Conservation (phyloP, 345 rosid species). For the Balakata baccata region DNA sequence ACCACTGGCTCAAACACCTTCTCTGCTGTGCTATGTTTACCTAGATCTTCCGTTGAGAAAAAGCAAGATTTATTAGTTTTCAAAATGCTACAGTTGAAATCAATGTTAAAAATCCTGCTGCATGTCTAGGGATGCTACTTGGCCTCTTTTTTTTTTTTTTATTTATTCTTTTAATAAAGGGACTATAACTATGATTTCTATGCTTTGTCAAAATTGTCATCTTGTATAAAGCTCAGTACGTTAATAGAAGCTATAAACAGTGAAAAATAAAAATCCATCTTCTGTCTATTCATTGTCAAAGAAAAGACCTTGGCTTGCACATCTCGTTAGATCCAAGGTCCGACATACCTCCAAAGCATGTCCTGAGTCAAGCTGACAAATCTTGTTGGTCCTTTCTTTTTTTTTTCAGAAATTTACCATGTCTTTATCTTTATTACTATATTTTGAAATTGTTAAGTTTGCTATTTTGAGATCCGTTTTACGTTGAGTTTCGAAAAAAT, state of each 20-base stretch:
- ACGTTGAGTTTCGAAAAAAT: no score
- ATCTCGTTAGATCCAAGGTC: conserved; percentile 5
- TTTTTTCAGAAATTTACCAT: not conserved
- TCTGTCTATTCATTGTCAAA: not conserved
- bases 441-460: not conserved
- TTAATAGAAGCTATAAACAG: not conserved
- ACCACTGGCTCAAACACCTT: no score
- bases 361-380: conserved; percentile 1
- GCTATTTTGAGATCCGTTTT: no score
- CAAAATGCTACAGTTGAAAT: no score
- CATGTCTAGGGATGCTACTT: not conserved
- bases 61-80: no score
- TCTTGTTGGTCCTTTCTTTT: not conserved
- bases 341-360: conserved; percentile 5
- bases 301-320: not conserved
- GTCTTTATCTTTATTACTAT: not conserved
- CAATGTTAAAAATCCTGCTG: no score
- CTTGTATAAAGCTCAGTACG: not conserved
- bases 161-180: conserved; percentile 15
- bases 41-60: no score
- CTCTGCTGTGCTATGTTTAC: no score
- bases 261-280: not conserved
- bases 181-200: not conserved
- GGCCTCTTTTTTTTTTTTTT: not conserved
- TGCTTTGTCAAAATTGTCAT: conserved; percentile 10